Percentiles rank a stretch among this genome's conserved stretches.
These are phyloP conservation scores for Starmera quercuum DNA, from an alignment of 805 yeast genomes.

Conservation along the genomic window DNA sequence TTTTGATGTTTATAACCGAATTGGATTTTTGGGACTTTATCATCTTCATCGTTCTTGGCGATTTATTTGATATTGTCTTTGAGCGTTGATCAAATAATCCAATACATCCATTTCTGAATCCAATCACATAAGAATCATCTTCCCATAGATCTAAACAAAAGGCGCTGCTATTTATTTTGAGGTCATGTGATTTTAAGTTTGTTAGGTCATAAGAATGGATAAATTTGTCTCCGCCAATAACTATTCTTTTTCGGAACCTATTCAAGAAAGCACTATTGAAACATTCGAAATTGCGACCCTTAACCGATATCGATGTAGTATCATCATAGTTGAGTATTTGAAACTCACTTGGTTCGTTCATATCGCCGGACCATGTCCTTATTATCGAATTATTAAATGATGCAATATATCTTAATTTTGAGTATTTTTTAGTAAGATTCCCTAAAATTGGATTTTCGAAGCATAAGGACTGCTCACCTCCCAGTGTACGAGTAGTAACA, in stretches of 20 bases:
- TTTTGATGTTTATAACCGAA: conserved; percentile 5
- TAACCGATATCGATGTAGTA: background rate
- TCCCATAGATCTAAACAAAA: conserved; percentile 8
- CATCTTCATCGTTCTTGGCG: background rate
- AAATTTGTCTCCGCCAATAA: conserved; percentile 5
- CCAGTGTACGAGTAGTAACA: no score
- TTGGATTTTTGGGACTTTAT: background rate
- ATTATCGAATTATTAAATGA: background rate
- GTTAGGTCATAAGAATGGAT: conserved; percentile 1
- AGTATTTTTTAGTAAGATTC: conserved; percentile 9
- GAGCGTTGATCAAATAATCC: conserved; percentile 12
- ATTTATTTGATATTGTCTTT: background rate
- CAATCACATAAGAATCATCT: conserved; percentile 5
- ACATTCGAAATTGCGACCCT: conserved; percentile 1
- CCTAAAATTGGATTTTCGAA: no score
- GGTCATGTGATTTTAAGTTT: background rate
- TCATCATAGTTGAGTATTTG: conserved; percentile 1
- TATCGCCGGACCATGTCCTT: conserved; percentile 15
- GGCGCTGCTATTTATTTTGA: conserved; percentile 7
- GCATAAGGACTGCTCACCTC: no score
- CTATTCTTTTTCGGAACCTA: background rate
- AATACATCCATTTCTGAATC: conserved; percentile 13
- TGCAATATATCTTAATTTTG: conserved; percentile 5
- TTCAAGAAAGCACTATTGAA: conserved; percentile 9
- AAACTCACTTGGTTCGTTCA: conserved; percentile 15